phyloP scores from a whole-genome alignment of 768 basidiomycete species.

The Amanita polypyramis region DNA sequence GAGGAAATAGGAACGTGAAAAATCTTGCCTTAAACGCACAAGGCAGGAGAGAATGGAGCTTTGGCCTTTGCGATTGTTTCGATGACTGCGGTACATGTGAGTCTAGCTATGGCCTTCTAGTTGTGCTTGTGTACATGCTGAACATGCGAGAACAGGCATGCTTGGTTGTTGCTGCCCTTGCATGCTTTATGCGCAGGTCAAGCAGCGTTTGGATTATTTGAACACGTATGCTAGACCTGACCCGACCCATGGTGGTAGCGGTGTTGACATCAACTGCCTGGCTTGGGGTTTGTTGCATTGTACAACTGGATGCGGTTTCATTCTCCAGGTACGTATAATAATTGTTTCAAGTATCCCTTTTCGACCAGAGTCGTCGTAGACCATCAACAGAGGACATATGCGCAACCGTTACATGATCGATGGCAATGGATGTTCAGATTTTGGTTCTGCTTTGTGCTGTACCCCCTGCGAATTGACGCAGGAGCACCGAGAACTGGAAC shows the following conservation, averaged over 20 bases:
- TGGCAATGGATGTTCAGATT: constrained; percentile 31
- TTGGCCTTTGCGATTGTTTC: constrained; percentile 22
- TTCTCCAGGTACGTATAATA: constrained; percentile 26
- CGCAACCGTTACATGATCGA: constrained; percentile 38
- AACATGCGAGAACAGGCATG: constrained; percentile 20
- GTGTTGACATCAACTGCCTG: constrained; percentile 14
- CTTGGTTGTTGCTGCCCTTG: constrained; percentile 33
- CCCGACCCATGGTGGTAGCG: constrained; percentile 23
- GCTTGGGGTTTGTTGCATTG: constrained; percentile 26
- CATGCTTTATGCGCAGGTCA: constrained; percentile 28
- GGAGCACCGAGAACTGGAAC: constrained; percentile 28
- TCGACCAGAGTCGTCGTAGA: constrained; percentile 3
- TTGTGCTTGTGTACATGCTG: background rate
- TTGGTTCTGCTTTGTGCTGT: constrained; percentile 27
- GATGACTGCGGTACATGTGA: constrained; percentile 22
- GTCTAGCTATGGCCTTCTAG: background rate
- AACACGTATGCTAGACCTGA: constrained; percentile 23
- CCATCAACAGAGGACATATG: constrained; percentile 20
- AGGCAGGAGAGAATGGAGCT: constrained; percentile 26
- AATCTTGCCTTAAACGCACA: constrained; percentile 20
- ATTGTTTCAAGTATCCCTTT: background rate
- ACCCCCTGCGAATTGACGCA: constrained; percentile 31
- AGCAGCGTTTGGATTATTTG: constrained; percentile 30
- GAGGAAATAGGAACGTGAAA: constrained; percentile 25
- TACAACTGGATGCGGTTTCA: constrained; percentile 17